Base-by-base conservation (phyloP, 306 rosid genomes). In the Betula pendula region DNA sequence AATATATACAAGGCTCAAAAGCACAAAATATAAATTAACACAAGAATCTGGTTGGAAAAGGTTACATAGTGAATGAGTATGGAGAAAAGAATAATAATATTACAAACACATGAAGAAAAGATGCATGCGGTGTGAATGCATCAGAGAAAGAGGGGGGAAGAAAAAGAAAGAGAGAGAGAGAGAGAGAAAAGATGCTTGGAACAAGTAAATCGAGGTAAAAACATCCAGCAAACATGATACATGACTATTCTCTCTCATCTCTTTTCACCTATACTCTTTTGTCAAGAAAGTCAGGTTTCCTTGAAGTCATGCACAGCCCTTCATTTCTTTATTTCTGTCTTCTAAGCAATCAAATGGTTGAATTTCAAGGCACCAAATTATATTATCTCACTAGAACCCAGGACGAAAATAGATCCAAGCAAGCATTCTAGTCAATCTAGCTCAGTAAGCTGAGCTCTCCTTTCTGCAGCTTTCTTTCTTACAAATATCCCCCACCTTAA, bases 401-500 rank as follows among this genome's bases (percentile, higher is more conserved):
- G 9, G 47, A 17, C 5, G 20, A 38, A 35, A 5, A 19, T 19
- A 38, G 70, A 33, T 75, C 35, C 62, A 78, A 82, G 81, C 68
- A 29, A 82, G 81, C 68, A 22, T 70, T 77, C 1, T 47, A 80
- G 67, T 91, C 88, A 91, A 59, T 91, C 87, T 82, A 93, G 75
- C 79, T 91, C 96, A 16, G 93, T 87, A 65, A 93, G 89, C 75
- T 82, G 98, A 35, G 98, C 98, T 88, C 98, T 85, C 74, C 95
- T 89, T 82, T 87, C 87, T 66, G 96, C 94, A 72, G 93, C 93
- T 81, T 40, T 90, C 81, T 87, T 90, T 75, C 93, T 89, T 42
- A 91, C 79, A 62, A 93, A 90, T 43, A 93, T 91, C 16, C 98
- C 98, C 98, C 98, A 93, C 69, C 98, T 89, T 67, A 93, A 85